A percentile compares a stretch with the other conserved stretches of the same genome.
Conservation (phyloP, 2,329 filamentous ascomycete species). For the Xylariales sp. region DNA sequence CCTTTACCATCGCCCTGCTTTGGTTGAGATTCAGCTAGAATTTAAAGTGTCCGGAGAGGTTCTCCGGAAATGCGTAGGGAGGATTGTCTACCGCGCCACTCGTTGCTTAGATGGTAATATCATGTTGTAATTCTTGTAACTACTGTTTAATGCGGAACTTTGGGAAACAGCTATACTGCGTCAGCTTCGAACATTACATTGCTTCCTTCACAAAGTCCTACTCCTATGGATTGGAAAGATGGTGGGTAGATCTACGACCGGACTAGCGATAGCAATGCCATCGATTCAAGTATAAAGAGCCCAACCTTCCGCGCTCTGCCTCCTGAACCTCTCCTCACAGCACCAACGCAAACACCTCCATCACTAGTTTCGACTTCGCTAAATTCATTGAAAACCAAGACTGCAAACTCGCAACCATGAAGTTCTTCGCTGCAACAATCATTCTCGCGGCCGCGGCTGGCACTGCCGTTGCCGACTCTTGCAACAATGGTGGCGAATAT, state of each 20-base stretch:
- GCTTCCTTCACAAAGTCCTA: neutral
- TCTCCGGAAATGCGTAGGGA: neutral
- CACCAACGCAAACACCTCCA: neutral
- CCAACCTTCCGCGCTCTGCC: neutral
- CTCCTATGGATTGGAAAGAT: neutral
- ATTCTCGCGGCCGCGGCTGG: neutral
- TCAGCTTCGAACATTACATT: neutral
- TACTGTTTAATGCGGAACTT: neutral
- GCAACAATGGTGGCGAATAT: conserved; percentile 4
- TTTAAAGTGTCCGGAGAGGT: neutral
- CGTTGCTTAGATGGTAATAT: neutral
- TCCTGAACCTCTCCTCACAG: neutral
- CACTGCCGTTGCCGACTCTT: neutral
- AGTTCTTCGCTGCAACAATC: neutral
- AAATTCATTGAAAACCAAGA: neutral
- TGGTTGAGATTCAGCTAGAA: too few relatives aligned
- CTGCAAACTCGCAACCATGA: neutral
- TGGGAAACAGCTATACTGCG: neutral
- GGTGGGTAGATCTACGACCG: neutral
- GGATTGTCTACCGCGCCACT: neutral
- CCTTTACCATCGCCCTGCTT: too few relatives aligned
- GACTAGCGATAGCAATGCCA: neutral
- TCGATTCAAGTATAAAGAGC: neutral
- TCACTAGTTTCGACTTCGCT: neutral
- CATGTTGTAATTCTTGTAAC: too few relatives aligned